Evolutionary conservation across 139 green algal genomes (phyloP), one percentile per base, ranked within the genome.

Genomic region (Monoraphidium neglectum): DNA sequence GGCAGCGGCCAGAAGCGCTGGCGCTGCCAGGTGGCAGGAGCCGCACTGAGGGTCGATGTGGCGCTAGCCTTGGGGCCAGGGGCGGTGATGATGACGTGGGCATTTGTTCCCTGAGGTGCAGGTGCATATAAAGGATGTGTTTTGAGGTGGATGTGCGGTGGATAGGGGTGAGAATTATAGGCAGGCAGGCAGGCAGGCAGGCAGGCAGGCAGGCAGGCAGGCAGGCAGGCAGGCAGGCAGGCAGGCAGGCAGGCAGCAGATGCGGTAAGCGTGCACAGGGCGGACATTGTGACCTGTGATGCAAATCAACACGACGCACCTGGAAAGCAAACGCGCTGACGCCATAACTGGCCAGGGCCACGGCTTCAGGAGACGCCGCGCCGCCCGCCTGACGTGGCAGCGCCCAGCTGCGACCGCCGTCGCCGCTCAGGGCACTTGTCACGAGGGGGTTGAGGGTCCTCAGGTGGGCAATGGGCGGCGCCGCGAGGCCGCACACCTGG

Each of bases 91-190:
- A 93, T 69, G 4, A 80, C 79, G 72, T 94, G 87, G 0, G 88
- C 89, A 61, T 95, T 95, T 35, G 90, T 93, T 49, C 91, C 91
- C 70, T 94, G 87, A 71, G 21, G 8, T 51, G n/a, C n/a, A n/a
- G 43, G 43, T 8, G 43, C 8, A 51, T 51, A 12, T 51, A 21
- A 21, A 21, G 43, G 43, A 8, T 21, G 43, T 21, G 12, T 21
- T 8, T 21, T 8, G 43, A 12, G 43, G 43, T 8, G 12, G 8
- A 21, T 21, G 43, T 51, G 13, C 12, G 47, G 13, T 12, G 47
- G 13, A 56, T 24, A 56, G 16, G 47, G 16, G 13, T 24, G 47
- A 12, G 47, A 56, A 15, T 12, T 15, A 56, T 12, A 12, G 16
- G 47, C 13, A 24, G 16, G 12, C 47, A 15, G 13, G 47, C 13